These are phyloP conservation scores for Coemansia sp. DNA, from an alignment of 192 early-diverging fungal genomes.

Conservation along the genomic window DNA sequence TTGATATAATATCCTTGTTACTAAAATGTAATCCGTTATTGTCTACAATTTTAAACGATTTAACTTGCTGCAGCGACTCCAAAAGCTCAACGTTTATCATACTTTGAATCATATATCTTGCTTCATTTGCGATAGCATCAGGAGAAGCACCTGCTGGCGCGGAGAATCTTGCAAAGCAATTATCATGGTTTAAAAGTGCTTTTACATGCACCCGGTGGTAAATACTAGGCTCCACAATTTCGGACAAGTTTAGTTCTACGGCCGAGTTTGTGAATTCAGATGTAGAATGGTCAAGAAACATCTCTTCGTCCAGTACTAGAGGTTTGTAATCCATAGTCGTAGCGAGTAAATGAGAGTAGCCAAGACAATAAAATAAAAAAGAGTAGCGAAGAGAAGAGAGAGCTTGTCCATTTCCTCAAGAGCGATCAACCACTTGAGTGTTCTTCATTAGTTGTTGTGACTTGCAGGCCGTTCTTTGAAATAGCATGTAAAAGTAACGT, in stretches of 20 bases:
- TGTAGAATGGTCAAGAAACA: neutral
- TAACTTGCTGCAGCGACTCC: neutral
- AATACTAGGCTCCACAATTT: too few species aligned
- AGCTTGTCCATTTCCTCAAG: neutral
- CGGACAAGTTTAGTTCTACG: neutral
- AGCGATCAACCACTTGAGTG: neutral
- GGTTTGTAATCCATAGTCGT: neutral
- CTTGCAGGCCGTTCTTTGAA: neutral
- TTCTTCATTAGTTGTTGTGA: neutral
- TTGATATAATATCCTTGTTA: neutral
- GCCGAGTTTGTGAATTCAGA: too few species aligned
- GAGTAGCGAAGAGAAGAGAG: neutral
- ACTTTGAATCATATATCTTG: neutral
- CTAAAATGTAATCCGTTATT: neutral
- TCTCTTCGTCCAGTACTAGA: neutral
- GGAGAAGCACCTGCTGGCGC: neutral
- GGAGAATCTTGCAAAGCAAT: neutral
- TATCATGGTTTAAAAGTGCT: neutral
- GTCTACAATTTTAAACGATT: neutral
- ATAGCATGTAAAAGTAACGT: neutral
- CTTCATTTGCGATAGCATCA: neutral
- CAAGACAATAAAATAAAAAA: neutral
- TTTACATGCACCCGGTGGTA: neutral
- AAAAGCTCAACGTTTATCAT: neutral
- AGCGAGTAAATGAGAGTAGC: neutral